phyloP scores from a whole-genome alignment of 202 grass and related monocot genomes.

The Saccharum hybrid region DNA sequence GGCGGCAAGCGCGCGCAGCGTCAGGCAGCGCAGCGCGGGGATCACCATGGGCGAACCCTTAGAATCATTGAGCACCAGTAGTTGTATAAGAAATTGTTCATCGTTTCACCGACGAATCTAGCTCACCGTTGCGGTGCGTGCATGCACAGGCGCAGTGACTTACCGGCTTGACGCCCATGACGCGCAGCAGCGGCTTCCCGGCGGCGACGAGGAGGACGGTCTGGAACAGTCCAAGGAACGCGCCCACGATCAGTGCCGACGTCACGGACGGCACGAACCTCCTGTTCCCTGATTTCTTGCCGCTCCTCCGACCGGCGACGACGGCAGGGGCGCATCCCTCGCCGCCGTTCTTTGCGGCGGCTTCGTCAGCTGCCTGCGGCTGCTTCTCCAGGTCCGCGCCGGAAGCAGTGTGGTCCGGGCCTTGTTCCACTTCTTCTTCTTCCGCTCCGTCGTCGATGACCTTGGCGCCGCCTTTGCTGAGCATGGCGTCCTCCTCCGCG shows the following conservation, averaged over 20 bases:
- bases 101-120: neutral
- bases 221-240: slow-evolving; percentile 81
- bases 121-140: too few relatives aligned
- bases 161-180: slow-evolving; percentile 80
- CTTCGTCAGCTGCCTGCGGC: too few relatives aligned
- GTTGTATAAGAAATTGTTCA: neutral
- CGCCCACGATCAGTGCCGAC: slow-evolving; percentile 74
- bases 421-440: too few relatives aligned
- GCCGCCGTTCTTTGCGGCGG: too few relatives aligned
- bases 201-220: slow-evolving; percentile 70
- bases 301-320: neutral
- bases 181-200: slow-evolving; percentile 57
- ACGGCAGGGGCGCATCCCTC: neutral
- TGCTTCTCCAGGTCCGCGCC: too few relatives aligned
- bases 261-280: slow-evolving; percentile 92
- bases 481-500: too few relatives aligned
- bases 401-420: too few relatives aligned
- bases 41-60: slow-evolving; percentile 68
- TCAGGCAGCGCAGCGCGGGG: slow-evolving; percentile 77
- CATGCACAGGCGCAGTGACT: slow-evolving; percentile 6
- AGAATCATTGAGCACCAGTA: neutral
- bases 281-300: slow-evolving; percentile 32
- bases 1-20: slow-evolving; percentile 73
- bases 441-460: too few relatives aligned
- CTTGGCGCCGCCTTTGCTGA: too few relatives aligned